Base-by-base conservation (phyloP, 805 yeast genomes). In the Starmerella sp. region DNA sequence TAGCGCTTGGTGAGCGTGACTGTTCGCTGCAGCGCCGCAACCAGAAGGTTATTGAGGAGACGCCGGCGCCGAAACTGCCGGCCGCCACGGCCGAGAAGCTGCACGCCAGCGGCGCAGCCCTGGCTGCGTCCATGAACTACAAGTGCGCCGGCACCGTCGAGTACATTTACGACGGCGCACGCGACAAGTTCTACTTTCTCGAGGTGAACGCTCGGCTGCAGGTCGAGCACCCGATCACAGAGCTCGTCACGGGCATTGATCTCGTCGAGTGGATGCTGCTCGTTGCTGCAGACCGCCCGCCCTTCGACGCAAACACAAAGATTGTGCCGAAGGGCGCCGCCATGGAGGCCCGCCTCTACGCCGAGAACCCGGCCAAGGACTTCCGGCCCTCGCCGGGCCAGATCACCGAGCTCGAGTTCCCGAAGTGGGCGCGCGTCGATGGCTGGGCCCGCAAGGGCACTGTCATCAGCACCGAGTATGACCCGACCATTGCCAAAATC, bases 141-240 rank as follows among this genome's bases (percentile, higher is more conserved):
- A 89, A 87, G 71, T 82, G 96, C 72, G 98, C 97, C 42, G 98
- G 97, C 69, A 91, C 98, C 6, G 95, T 93, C 63, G 98, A 91
- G 72, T 91, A 83, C 68, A 90, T 91, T 64, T 91, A 86, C 66
- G 97, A 93, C 67, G 84, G 84, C 65, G 76, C 70, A 54, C 75
- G 95, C 63, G 91, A 90, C 67, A 93, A 84, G 67, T 93, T 91
- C 69, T 91, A 91, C 74, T 91, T 91, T 73, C 75, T 91, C 66
- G 98, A 91, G 70, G 97, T 91, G 61, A 91, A 91, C 68, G 95
- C 98, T 11, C 82, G 98, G 67, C 78, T 91, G 63, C 98, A 91
- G 71, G 98, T 91, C 48, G 98, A 91, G 74, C 98, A 91, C 70
- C 97, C 97, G 42, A 84, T 93, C 64, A 91, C 98, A 32, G 98